Evolutionary conservation across 179 eudicot species (phyloP), one percentile per base, ranked within the genome.

Genomic region (Corrigiola litoralis): DNA sequence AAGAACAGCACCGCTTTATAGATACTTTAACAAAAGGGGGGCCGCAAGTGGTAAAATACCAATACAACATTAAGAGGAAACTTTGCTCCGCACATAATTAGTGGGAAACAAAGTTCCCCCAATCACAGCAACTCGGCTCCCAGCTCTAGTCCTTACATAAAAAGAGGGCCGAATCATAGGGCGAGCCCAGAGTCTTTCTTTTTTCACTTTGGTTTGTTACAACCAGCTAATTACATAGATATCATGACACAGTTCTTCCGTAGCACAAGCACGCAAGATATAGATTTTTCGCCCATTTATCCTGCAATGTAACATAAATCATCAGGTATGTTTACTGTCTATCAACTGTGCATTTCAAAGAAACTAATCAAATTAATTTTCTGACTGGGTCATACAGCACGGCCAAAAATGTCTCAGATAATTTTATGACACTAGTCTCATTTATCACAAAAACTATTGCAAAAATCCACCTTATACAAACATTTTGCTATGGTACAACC

Each of bases 201-300:
- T 32, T 47, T 31, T 63, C 21, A 55, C 47, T 5, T 31, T 34
- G 13, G 21, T 29, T 34, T 14, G 56, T 47, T 48, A 63, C 67
- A 45, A 33, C 24, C 32, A 20, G 45, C 13, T 47, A 48, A 28
- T 47, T 63, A 48, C 67, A 63, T 9, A 28, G 10, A 0, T 25
- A 61, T 85, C 82, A 85, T 6, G 90, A 85, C 41, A 82, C 83
- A 6, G 87, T 85, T 58, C 90, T 69, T 31, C 90, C 90, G 51
- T 82, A 85, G 72, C 85, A 82, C 63, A 85, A 67, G 36, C 83
- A 82, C 55, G 90, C 82, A 24, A 85, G 83, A 67, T 85, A 85
- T 53, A 85, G 76, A 72, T 85, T 85, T 70, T 82, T 85, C 5
- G 85, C 86, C 90, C 90, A 85, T 72, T 85, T 85, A 17, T 85